phyloP scores from a whole-genome alignment of 73 alveolate genomes.

The Symbiodinium pilosum region DNA sequence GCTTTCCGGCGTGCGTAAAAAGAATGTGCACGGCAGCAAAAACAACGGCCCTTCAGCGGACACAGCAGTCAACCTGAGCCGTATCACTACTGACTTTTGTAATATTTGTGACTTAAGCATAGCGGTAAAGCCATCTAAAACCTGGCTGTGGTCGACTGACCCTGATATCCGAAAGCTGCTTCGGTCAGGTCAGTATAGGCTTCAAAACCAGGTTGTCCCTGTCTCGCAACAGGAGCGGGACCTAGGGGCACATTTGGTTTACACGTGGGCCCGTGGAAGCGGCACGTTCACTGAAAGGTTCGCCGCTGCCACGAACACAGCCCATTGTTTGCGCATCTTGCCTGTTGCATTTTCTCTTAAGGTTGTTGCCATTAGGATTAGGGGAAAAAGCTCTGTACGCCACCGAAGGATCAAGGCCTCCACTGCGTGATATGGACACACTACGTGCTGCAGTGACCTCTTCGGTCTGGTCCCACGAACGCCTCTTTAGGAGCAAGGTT shows the following conservation, averaged over 20 bases:
- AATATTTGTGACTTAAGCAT: neutral
- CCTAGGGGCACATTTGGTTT: neutral
- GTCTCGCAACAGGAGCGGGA: neutral
- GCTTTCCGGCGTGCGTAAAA: too few relatives aligned
- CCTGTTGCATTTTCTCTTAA: neutral
- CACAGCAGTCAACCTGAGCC: too few relatives aligned
- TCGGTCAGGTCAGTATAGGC: neutral
- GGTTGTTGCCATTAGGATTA: neutral
- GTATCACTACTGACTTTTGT: neutral
- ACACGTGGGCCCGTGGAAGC: neutral
- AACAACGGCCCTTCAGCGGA: too few relatives aligned
- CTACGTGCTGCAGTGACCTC: neutral
- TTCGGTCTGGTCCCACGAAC: neutral
- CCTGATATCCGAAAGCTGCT: neutral
- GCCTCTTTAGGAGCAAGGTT: neutral
- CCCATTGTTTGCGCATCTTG: neutral
- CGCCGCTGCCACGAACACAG: neutral
- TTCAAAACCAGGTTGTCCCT: neutral
- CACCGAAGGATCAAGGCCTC: neutral
- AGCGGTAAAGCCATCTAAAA: neutral
- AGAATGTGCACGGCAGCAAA: too few relatives aligned
- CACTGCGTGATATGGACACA: neutral
- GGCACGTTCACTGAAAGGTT: neutral
- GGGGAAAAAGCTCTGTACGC: neutral
- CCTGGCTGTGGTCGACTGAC: neutral